Base-by-base conservation (phyloP, 768 basidiomycete genomes). In the Rhodotorula babjevae region DNA sequence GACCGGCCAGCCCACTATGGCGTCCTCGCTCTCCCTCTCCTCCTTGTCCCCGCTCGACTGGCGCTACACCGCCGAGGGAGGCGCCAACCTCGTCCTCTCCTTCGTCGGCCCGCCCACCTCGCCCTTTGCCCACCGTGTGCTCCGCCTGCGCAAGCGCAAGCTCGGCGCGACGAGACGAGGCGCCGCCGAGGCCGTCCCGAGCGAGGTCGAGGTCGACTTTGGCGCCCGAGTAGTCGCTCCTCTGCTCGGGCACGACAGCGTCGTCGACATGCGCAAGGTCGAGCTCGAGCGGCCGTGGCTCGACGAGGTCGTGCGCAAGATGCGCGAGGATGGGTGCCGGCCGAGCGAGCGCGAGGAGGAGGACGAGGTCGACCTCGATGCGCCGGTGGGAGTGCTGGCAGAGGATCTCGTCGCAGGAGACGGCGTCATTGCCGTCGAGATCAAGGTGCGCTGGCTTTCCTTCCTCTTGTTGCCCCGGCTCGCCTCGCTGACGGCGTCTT, bases 41-140 rank as follows among this genome's bases (percentile, higher is more conserved):
- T 65, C 80, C 60, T 84, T 77, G 44, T 78, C 75, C n/a, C 83
- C 83, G 2, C 67, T 61, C 19, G 83, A 90, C 80, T 98, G 94
- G 93, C 82, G 79, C 73, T 98, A 97, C 79, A 82, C 92, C 31
- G 88, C 92, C 0, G 95, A 97, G 83, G 95, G 95, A n/a, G 92
- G 90, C 29, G 90, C 92, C 29, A 90, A 91, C 12, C 87, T 92
- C 76, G 92, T 97, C 25, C 91, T 93, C 81, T 87, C 90, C 15
- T 95, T 94, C 79, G 75, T 78, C 18, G 91, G 93, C 0, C 83
- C 85, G 0, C 0, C 29, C 61, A 79, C 14, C 80, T 86, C 73
- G 80, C 85, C 4, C 68, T 80, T 15, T 89, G 89, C 79, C 80
- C 84, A 63, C 18, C 90, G 83, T 53, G 89, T 91, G 2, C 84